Base-by-base conservation (phyloP, 2,329 filamentous ascomycete genomes). In the Coniella lustricola region DNA sequence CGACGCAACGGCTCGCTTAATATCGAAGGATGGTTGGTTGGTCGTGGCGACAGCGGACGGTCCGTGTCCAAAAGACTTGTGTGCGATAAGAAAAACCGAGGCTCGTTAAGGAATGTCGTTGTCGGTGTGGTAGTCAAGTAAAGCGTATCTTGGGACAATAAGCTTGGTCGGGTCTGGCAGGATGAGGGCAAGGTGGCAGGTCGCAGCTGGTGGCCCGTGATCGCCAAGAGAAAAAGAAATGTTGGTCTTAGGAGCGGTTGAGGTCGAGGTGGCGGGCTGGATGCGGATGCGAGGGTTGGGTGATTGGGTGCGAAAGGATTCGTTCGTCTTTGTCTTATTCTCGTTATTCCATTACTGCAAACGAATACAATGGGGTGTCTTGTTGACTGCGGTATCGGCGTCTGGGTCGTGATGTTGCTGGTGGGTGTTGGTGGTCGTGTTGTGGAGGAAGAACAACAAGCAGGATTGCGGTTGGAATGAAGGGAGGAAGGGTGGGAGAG, bases 131-230 rank as follows among this genome's bases (percentile, higher is more conserved):
- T 50, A 37, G 46, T 52, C 5, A 10, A 29, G 5, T 29, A 29
- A 10, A 29, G 25, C 10, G 25, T 29, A 29, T n/a, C 25, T 29
- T 10, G 5, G 25, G 43, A 38, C 44, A 43, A 52, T 50, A 50
- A 46, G 46, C 39, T 17, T 20, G 25, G 25, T 39, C 21, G 43
- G 40, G n/a, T n/a, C n/a, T n/a, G n/a, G n/a, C n/a, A n/a, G 20
- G 34, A 17, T 29, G 25, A 34, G 39, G 29, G 34, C n/a, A 25
- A n/a, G n/a, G 44, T 40, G 33, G 49, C 49, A 47, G 31, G 45
- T 44, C 49, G 35, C 45, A 51, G 49, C 31, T 29, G 47, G 40
- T 32, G 49, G 49, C 31, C 45, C 42, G 49, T 51, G 49, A 40
- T 45, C 48, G 25, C 37, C 40, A 37, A 21, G 29, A 25, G n/a